Percentiles rank a stretch among this genome's conserved stretches.
These are phyloP conservation scores for Leucogyrophana mollusca DNA, from an alignment of 768 basidiomycete genomes.

Conservation along the genomic window DNA sequence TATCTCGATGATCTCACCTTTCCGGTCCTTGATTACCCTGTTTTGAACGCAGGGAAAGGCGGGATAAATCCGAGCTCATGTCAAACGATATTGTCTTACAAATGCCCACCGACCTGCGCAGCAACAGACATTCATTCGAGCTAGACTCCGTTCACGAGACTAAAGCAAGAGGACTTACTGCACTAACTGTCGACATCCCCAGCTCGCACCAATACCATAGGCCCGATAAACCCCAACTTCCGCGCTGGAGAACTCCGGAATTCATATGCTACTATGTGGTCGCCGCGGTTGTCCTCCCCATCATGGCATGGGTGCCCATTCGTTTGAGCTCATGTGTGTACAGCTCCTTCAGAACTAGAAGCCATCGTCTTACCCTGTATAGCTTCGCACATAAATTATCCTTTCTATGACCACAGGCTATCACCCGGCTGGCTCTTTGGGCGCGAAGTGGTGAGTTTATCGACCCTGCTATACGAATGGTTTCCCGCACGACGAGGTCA, in stretches of 20 bases:
- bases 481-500: neutral
- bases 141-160: constrained; percentile 9
- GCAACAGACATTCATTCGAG: constrained; percentile 10
- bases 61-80: constrained; percentile 17
- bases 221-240: constrained; percentile 25
- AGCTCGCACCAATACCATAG: constrained; percentile 33
- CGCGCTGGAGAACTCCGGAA: constrained; percentile 78
- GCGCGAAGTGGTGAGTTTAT: constrained; percentile 64
- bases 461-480: neutral
- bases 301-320: constrained; percentile 78
- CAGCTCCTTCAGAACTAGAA: constrained; percentile 4
- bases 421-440: constrained; percentile 81
- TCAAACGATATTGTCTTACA: constrained; percentile 25
- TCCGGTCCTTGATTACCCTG: no score
- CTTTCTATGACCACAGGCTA: constrained; percentile 53
- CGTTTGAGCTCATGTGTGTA: constrained; percentile 74
- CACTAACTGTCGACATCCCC: constrained; percentile 59
- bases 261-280: constrained; percentile 75
- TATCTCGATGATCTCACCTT: no score
- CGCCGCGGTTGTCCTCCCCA: constrained; percentile 58
- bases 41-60: neutral
- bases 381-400: constrained; percentile 80
- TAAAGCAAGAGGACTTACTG: constrained; percentile 31
- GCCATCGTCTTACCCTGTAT: constrained; percentile 4
- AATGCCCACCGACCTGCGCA: constrained; percentile 36